These are phyloP conservation scores for Mycocentrospora acerina DNA, from an alignment of 2,329 filamentous ascomycete genomes.

Conservation along the genomic window DNA sequence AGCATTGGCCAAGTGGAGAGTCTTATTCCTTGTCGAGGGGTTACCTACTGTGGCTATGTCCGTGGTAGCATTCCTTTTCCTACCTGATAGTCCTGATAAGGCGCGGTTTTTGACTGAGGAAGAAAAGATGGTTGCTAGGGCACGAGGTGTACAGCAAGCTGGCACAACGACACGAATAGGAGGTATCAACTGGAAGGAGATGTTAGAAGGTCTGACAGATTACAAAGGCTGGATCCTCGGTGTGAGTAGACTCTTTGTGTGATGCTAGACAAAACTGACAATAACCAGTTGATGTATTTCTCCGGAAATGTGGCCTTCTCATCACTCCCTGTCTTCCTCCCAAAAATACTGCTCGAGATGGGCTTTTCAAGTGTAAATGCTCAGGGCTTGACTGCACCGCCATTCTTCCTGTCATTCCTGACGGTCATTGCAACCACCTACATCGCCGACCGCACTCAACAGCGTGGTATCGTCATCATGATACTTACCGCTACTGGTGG, in stretches of 20 bases:
- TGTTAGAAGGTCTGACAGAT: conserved; percentile 32
- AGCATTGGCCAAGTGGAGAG: conserved; percentile 62
- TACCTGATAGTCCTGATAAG: conserved; percentile 49
- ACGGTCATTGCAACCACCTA: conserved; percentile 63
- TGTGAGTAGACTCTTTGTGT: conserved; percentile 13
- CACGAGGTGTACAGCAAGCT: conserved; percentile 33
- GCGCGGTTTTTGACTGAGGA: conserved; percentile 46
- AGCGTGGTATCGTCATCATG: conserved; percentile 63
- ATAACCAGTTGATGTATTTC: conserved; percentile 37
- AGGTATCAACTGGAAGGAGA: conserved; percentile 30
- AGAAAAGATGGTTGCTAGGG: conserved; percentile 40
- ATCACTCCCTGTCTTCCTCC: conserved; percentile 48
- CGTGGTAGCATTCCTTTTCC: conserved; percentile 44
- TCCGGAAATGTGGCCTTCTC: conserved; percentile 54
- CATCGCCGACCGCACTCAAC: conserved; percentile 65
- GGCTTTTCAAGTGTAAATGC: conserved; percentile 67
- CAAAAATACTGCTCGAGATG: conserved; percentile 56
- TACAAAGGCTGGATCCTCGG: conserved; percentile 39
- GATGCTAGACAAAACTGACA: conserved; percentile 3
- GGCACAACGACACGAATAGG: conserved; percentile 31
- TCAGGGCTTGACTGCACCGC: conserved; percentile 71
- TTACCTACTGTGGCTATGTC: conserved; percentile 48
- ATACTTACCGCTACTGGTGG: conserved; percentile 59
- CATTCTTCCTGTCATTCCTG: conserved; percentile 68
- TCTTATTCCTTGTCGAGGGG: conserved; percentile 53